Evolutionary conservation across 495 filamentous ascomycete species (phyloP).

Genomic region (Cercophora newfieldiana): DNA sequence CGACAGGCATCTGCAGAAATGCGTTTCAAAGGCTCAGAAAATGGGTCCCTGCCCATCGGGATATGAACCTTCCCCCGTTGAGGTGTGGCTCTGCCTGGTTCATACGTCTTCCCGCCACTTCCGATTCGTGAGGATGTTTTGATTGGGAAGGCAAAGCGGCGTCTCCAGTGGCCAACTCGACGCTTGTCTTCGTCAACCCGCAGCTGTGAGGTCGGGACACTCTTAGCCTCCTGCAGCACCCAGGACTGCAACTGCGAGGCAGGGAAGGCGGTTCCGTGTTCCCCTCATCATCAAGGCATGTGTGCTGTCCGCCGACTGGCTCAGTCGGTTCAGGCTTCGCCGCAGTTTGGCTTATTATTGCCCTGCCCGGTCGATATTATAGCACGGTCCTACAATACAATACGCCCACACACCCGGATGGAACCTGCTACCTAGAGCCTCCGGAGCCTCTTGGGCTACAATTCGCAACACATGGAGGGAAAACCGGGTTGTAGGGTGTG

Average conservation of each 20-base stretch:
- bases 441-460: background rate
- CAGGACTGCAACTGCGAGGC: conserved; percentile 16
- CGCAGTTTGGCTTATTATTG: conserved; percentile 20
- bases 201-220: conserved; percentile 3
- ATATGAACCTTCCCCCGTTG: conserved; percentile 15
- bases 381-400: conserved; percentile 17
- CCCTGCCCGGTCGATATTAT: conserved; percentile 24
- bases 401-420: conserved; percentile 16
- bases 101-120: conserved; percentile 22
- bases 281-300: background rate
- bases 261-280: background rate
- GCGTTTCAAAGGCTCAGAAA: conserved; percentile 16
- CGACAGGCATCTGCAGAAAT: conserved; percentile 23
- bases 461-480: conserved; percentile 14
- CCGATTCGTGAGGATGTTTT: conserved; percentile 26
- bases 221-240: conserved; percentile 26
- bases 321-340: conserved; percentile 16
- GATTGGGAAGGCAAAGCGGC: conserved; percentile 26
- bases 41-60: conserved; percentile 19
- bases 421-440: conserved; percentile 15
- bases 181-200: conserved; percentile 25
- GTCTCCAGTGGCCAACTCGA: conserved; percentile 20
- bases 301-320: conserved; percentile 1
- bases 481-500: conserved; percentile 27
- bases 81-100: conserved; percentile 16